A percentile compares a stretch with the other conserved stretches of the same genome.
phyloP scores from a whole-genome alignment of 116 monocot genomes.

The Papilionanthe hybrid region DNA sequence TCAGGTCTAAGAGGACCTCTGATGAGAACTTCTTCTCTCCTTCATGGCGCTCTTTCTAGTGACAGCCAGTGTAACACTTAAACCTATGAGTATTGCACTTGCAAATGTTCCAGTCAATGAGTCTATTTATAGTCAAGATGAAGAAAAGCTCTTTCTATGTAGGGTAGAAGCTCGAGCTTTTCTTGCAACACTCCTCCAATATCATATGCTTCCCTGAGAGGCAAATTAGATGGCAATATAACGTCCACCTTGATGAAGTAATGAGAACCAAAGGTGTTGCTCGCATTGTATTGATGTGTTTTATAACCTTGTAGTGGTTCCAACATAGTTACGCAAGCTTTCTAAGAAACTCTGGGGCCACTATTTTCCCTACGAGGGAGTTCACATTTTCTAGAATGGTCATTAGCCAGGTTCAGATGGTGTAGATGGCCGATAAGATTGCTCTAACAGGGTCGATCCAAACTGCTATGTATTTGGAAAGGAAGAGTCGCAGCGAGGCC shows the following conservation, averaged over 20 bases:
- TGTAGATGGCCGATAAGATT: slow-evolving; percentile 79
- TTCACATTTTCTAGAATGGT: slow-evolving; percentile 93
- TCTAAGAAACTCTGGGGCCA: slow-evolving; percentile 83
- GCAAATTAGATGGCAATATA: slow-evolving; percentile 80
- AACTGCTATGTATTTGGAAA: slow-evolving; percentile 38
- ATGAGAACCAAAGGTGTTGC: slow-evolving; percentile 95
- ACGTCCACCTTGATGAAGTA: slow-evolving; percentile 98
- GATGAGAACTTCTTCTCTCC: too few relatives aligned
- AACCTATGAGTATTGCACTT: slow-evolving; percentile 35
- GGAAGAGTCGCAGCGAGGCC: slow-evolving; percentile 85
- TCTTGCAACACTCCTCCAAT: slow-evolving; percentile 92
- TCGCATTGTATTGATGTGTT: slow-evolving; percentile 82
- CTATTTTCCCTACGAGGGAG: slow-evolving; percentile 79
- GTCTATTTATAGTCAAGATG: slow-evolving; percentile 91
- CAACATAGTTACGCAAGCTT: slow-evolving; percentile 93
- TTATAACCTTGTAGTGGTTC: slow-evolving; percentile 87
- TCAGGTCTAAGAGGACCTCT: too few relatives aligned
- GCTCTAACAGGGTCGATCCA: slow-evolving; percentile 97
- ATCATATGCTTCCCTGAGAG: slow-evolving; percentile 49
- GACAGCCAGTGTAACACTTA: too few relatives aligned
- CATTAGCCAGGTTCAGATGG: slow-evolving; percentile 88
- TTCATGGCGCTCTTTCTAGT: background rate
- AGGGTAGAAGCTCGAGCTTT: slow-evolving; percentile 77
- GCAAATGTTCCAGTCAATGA: slow-evolving; percentile 80
- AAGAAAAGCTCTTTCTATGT: slow-evolving; percentile 87